Percentiles rank a stretch among this genome's conserved stretches.
Conservation (phyloP, 1,284 basidiomycete species). For the Ustilago loliicola region DNA sequence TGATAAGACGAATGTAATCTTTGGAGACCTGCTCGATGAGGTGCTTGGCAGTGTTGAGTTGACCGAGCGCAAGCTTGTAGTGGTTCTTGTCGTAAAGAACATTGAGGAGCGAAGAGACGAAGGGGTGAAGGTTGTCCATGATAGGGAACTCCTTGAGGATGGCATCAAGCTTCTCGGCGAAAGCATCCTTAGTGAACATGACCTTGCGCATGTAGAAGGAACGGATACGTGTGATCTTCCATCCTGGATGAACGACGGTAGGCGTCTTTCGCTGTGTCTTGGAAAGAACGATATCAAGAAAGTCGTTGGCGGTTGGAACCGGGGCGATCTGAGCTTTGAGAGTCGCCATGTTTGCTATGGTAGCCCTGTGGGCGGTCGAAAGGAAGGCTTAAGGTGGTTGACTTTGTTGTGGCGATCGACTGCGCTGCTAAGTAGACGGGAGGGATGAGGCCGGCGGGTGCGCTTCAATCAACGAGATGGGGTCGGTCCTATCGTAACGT, state of each 20-base stretch:
- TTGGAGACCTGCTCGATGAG: constrained; percentile 70
- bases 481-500: not conserved
- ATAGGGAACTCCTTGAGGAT: constrained; percentile 93
- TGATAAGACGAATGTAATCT: constrained; percentile 69
- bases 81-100: constrained; percentile 71
- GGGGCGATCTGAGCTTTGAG: constrained; percentile 80
- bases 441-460: not conserved
- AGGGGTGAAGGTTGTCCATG: constrained; percentile 67
- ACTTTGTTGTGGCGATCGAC: not conserved
- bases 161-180: constrained; percentile 93
- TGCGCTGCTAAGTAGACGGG: not conserved
- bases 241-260: constrained; percentile 83
- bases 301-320: constrained; percentile 93
- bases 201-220: constrained; percentile 98
- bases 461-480: not conserved
- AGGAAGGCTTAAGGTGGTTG: not conserved
- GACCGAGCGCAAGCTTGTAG: constrained; percentile 70
- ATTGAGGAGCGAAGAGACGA: constrained; percentile 69
- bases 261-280: constrained; percentile 97
- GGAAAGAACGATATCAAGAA: constrained; percentile 92
- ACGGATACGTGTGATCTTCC: constrained; percentile 95
- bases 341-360: constrained; percentile 52
- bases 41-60: constrained; percentile 69
- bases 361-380: not conserved
- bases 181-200: constrained; percentile 97